A percentile compares a stretch with the other conserved stretches of the same genome.
These are phyloP conservation scores for Fusarium drepaniforme DNA, from an alignment of 2,329 filamentous ascomycete genomes.

Conservation along the genomic window DNA sequence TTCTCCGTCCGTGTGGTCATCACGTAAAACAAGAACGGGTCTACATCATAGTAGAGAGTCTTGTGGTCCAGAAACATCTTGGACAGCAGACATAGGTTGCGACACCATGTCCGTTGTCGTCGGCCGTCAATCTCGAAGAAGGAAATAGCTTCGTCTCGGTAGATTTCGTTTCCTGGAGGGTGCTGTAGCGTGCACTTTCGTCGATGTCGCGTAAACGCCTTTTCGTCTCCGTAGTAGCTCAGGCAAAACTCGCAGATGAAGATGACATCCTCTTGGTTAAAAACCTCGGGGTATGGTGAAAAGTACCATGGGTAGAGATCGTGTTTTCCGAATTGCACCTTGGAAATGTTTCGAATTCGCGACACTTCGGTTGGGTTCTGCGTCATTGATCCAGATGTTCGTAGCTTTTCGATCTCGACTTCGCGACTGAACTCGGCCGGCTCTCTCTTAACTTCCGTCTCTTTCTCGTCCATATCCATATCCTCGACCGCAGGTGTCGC, in stretches of 20 bases:
- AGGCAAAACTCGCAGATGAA: constrained; percentile 99
- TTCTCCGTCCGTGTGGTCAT: constrained; percentile 92
- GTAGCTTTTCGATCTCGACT: constrained; percentile 95
- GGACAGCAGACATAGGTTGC: constrained; percentile 92
- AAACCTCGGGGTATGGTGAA: constrained; percentile 92
- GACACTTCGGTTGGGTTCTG: constrained; percentile 98
- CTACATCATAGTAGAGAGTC: constrained; percentile 99
- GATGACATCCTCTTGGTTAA: constrained; percentile 88
- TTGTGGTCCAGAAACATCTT: constrained; percentile 99
- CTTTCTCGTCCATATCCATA: constrained; percentile 67
- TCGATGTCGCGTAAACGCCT: constrained; percentile 87
- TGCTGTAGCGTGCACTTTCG: constrained; percentile 91
- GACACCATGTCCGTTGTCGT: constrained; percentile 94
- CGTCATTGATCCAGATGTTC: constrained; percentile 97
- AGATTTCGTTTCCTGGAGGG: constrained; percentile 97
- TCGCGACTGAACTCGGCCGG: constrained; percentile 77
- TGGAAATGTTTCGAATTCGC: constrained; percentile 93
- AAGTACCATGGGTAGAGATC: constrained; percentile 99
- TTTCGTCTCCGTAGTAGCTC: constrained; percentile 86
- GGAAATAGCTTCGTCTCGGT: constrained; percentile 91
- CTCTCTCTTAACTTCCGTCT: constrained; percentile 60
- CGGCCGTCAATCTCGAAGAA: constrained; percentile 98
- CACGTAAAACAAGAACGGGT: constrained; percentile 98
- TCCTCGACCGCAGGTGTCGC: constrained; percentile 63
- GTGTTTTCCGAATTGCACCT: constrained; percentile 91